Evolutionary conservation across 208 protist species (phyloP).

Genomic region (Balamuthia mandrillaris): DNA sequence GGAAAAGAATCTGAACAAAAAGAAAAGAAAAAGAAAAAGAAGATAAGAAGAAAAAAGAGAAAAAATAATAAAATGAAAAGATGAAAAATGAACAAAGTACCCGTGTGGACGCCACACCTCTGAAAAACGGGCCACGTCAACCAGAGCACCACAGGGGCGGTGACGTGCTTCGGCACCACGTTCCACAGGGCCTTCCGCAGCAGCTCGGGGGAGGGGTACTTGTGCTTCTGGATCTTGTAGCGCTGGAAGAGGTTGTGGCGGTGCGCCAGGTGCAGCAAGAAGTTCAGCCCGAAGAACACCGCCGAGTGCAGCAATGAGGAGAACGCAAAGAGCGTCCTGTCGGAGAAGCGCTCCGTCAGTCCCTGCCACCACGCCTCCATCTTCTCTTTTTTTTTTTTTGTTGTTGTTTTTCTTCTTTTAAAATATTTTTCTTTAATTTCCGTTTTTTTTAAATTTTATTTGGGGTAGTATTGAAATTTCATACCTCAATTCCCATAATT

Average conservation of each 20-base stretch:
- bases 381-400: neutral
- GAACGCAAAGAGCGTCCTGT: neutral
- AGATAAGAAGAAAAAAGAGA: neutral
- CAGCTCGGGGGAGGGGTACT: neutral
- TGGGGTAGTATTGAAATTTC: too few species aligned
- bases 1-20: neutral
- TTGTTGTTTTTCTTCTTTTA: too few species aligned
- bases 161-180: neutral
- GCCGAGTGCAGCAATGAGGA: neutral
- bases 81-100: neutral
- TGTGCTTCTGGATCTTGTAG: conserved; percentile 9
- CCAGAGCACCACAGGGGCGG: neutral
- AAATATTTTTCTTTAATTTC: too few species aligned
- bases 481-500: too few species aligned
- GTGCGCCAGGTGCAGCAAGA: neutral
- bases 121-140: neutral
- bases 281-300: neutral
- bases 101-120: neutral
- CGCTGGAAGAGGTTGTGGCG: neutral
- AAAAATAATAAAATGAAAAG: neutral
- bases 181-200: neutral
- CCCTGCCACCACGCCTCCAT: neutral
- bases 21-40: neutral
- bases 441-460: too few species aligned
- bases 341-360: neutral